Evolutionary conservation across 495 filamentous ascomycete genomes (phyloP).

Genomic region (Talaromyces adpressus): DNA sequence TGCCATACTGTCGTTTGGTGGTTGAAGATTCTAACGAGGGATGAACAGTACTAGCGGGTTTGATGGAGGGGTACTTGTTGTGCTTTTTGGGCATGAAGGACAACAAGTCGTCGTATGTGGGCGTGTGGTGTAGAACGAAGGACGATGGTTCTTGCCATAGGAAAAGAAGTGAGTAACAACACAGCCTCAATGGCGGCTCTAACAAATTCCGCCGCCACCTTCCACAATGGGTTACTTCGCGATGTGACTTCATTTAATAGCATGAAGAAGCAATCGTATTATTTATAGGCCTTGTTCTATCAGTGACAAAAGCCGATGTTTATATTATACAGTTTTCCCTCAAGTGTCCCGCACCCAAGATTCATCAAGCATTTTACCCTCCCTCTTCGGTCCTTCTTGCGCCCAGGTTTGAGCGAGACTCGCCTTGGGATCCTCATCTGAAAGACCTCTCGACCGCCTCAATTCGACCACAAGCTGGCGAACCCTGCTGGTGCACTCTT

Average conservation of each 20-base stretch:
- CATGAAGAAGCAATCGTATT: neutral
- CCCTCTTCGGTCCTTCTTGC: constrained; percentile 43
- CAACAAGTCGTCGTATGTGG: neutral
- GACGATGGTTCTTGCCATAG: neutral
- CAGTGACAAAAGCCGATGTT: neutral
- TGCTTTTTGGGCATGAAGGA: constrained; percentile 43
- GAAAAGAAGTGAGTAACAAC: neutral
- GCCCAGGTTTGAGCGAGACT: constrained; percentile 58
- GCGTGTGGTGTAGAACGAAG: neutral
- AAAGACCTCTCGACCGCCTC: constrained; percentile 57
- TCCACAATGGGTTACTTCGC: neutral
- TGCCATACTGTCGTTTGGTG: constrained; percentile 22
- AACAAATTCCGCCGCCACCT: neutral
- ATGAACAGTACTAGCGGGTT: constrained; percentile 31
- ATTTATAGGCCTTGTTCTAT: neutral
- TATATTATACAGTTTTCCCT: constrained; percentile 11
- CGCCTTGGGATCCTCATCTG: constrained; percentile 71
- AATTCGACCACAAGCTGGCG: constrained; percentile 74
- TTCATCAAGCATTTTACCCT: constrained; percentile 57
- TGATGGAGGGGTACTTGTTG: constrained; percentile 23
- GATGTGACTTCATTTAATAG: neutral
- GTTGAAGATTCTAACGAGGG: constrained; percentile 26
- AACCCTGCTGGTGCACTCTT: constrained; percentile 73
- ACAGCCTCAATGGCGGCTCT: neutral
- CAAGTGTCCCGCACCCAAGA: constrained; percentile 56